Conservation (phyloP, 2,329 filamentous ascomycete genomes). For the Talaromyces sp. region DNA sequence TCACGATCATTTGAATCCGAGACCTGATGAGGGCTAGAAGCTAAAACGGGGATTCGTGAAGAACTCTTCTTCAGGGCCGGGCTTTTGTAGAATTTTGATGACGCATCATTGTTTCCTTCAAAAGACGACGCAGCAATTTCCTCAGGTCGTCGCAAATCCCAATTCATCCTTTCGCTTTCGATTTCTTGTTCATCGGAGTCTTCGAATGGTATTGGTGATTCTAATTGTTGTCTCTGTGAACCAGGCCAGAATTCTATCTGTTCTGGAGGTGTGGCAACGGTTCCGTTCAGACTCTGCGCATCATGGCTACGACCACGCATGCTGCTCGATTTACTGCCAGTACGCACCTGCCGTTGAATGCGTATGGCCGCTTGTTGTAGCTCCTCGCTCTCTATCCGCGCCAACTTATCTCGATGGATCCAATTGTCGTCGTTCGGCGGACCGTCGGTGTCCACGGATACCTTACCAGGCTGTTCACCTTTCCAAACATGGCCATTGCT, state of each 20-base stretch:
- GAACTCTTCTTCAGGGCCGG: conserved; percentile 57
- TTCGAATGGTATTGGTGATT: conserved; percentile 37
- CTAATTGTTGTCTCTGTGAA: conserved; percentile 29
- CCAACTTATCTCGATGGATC: conserved; percentile 52
- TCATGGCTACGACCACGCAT: conserved; percentile 40
- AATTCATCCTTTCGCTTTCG: conserved; percentile 51
- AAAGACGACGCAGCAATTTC: conserved; percentile 61
- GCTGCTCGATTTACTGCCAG: conserved; percentile 35
- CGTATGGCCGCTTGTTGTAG: conserved; percentile 47
- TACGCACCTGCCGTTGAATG: conserved; percentile 38
- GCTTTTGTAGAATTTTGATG: conserved; percentile 52
- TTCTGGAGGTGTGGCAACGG: conserved; percentile 27
- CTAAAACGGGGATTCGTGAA: conserved; percentile 84
- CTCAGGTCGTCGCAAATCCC: conserved; percentile 73
- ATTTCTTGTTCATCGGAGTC: conserved; percentile 36
- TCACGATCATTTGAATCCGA: conserved; percentile 73
- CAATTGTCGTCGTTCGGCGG: conserved; percentile 39
- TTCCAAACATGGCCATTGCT: conserved; percentile 21
- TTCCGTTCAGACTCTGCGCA: conserved; percentile 30
- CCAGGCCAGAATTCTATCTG: conserved; percentile 35
- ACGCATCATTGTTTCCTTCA: conserved; percentile 31
- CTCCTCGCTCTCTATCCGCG: conserved; percentile 51
- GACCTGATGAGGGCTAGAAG: conserved; percentile 73
- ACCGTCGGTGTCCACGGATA: conserved; percentile 25
- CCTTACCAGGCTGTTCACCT: conserved; percentile 22